These are phyloP conservation scores for Hymenoscyphus repandus DNA, from an alignment of 2,329 filamentous ascomycete species.

Conservation along the genomic window DNA sequence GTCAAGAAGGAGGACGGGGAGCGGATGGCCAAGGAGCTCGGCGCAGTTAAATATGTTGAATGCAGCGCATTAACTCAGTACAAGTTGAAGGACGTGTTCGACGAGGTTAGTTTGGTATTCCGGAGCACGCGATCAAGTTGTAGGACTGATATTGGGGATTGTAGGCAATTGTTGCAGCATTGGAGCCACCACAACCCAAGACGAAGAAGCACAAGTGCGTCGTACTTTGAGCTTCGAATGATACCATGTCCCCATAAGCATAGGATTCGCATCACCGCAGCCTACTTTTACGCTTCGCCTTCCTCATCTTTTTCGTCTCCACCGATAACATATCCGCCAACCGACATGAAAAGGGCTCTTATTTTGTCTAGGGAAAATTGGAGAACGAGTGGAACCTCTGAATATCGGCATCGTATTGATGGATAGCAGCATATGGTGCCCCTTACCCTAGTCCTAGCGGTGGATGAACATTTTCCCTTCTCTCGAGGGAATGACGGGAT, in stretches of 20 bases:
- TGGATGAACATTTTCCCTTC: no score
- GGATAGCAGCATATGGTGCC: no score
- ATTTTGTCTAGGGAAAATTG: no score
- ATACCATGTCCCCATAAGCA: background rate
- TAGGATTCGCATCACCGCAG: background rate
- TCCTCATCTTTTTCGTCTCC: background rate
- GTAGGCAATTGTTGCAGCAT: slow-evolving; percentile 89
- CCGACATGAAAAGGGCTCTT: no score
- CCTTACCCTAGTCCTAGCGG: no score
- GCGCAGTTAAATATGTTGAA: slow-evolving; percentile 97
- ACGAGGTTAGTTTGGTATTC: slow-evolving; percentile 64
- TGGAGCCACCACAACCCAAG: slow-evolving; percentile 82
- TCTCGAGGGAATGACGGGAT: no score
- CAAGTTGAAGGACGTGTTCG: slow-evolving; percentile 98
- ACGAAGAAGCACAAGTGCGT: slow-evolving; percentile 68
- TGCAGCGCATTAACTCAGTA: slow-evolving; percentile 97
- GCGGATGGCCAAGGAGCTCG: slow-evolving; percentile 93
- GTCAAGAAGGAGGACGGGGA: slow-evolving; percentile 92
- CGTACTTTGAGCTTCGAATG: slow-evolving; percentile 47
- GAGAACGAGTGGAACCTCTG: no score
- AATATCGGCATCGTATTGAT: no score
- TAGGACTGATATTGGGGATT: slow-evolving; percentile 16
- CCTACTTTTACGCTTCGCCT: background rate
- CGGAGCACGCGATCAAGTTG: background rate
- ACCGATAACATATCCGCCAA: no score